Evolutionary conservation across 2,329 filamentous ascomycete species (phyloP), one percentile per base, ranked within the genome.

Genomic region (Diaporthe capsici): DNA sequence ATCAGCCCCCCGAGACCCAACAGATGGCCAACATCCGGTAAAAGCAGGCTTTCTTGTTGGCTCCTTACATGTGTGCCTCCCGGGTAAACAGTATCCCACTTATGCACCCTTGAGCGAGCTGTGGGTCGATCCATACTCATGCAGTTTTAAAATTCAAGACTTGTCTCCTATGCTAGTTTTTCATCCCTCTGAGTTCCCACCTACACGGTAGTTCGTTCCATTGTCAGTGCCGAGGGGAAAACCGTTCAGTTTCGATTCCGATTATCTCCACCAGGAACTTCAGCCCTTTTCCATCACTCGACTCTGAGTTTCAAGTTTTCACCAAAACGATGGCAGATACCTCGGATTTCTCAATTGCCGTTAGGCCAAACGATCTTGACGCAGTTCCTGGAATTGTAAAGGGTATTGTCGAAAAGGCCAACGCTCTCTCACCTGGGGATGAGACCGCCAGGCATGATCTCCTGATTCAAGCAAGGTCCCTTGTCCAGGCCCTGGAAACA

Each of bases 401-500:
- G 47, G 60, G 55, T 25, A 60, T 74, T 25, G 39, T 51, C 42
- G 51, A 25, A 22, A 51, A 42, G 28, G 72, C 39, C 17, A 20
- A 49, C 7, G 61, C 63, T 44, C 73, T 47, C 71, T 76, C 37
- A 39, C 76, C 49, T 74, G 76, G 70, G 72, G 77, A 47, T 8
- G 72, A 80, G 13, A 57, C 74, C 55, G 77, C 78, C 2, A 81
- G 84, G 1, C 78, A 82, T 6, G 78, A 80, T n/a, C 79, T 87
- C 3, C 77, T 83, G 20, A 76, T 80, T 1, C 82, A 83, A 74
- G 84, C 85, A 1, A 81, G 83, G n/a, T 76, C 78, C 0, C 74
- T 84, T 2, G 80, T 83, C 44, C 80, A 81, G 39, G 82, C 85
- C 0, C 80, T 87, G 0, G 86, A 89, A 77, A 88, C 85, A 0